Percentiles rank a stretch among this genome's conserved stretches.
phyloP scores from a whole-genome alignment of 805 yeast genomes.

The Yamadazyma endophytica region DNA sequence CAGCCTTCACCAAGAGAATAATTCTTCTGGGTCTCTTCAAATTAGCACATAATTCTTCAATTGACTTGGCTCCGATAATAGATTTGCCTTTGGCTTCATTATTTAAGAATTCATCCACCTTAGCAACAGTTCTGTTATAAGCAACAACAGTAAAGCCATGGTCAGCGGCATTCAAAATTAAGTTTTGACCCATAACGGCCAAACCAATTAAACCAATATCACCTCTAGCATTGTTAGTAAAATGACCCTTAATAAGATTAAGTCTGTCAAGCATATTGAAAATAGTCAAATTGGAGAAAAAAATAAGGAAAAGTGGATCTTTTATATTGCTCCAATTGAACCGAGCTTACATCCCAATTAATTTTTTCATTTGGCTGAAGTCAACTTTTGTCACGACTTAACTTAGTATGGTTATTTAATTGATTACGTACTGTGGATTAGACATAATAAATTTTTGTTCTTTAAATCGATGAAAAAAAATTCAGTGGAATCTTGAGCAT shows the following conservation, averaged over 20 bases:
- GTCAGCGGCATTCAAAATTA: constrained; percentile 96
- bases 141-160: constrained; percentile 98
- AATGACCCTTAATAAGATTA: constrained; percentile 5
- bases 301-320: background rate
- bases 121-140: constrained; percentile 94
- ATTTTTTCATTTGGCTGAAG: background rate
- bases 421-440: no score
- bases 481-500: no score
- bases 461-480: no score
- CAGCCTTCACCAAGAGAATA: constrained; percentile 93
- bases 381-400: no score
- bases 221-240: constrained; percentile 50
- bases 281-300: background rate
- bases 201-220: constrained; percentile 98
- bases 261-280: constrained; percentile 4
- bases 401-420: no score
- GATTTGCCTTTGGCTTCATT: constrained; percentile 98
- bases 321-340: background rate
- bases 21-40: constrained; percentile 97
- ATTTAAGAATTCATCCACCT: constrained; percentile 89
- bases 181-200: constrained; percentile 99
- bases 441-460: no score
- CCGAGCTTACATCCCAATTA: no score
- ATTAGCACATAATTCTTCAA: constrained; percentile 80
- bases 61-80: constrained; percentile 91